Evolutionary conservation across 108 stramenopile species (phyloP), one percentile per base, ranked within the genome.

Genomic region (Stephanodiscus minutulus): DNA sequence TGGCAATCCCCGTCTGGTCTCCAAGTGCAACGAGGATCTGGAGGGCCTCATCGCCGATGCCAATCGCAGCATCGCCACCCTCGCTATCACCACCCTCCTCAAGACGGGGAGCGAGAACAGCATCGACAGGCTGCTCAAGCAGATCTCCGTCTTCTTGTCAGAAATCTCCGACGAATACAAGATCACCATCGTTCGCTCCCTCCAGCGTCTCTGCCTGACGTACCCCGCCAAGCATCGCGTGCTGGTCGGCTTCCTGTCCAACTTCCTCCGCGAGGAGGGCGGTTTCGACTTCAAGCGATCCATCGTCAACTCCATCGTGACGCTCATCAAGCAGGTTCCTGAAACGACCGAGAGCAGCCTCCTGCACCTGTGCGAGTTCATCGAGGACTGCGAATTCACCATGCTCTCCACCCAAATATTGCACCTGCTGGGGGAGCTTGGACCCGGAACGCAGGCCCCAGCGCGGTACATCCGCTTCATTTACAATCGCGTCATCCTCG

Each of bases 161-260:
- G 98, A 99, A 73, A 98, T 99, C 61, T 92, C 95, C 18, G 99
- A 99, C 72, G 99, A 99, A 75, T 99, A 97, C 94, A 98, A 94
- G 77, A 88, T 93, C 57, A 89, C 88, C 22, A 90, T 97, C 50
- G 94, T 96, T 41, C 73, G 75, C 28, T 86, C 88, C 17, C 82
- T 97, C 29, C 88, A 89, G 27, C 86, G 90, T 52, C 79, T 96
- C 11, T 91, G 89, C 77, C 61, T 96, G 18, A 91, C 87, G 35
- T 95, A 93, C 72, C 94, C 96, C 12, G 55, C 82, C 21, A 93
- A 92, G 77, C 87, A 93, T 71, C 77, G 88, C 50, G 72, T 91
- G n/a, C 70, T 97, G 17, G 85, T 96, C 15, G 86, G 84, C 12
- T 96, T 96, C 73, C 73, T 97, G n/a, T 88, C 89, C 33, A 89